Evolutionary conservation across 305 asterid species (phyloP), one percentile per base, ranked within the genome.

Genomic region (Solanum hybrid): DNA sequence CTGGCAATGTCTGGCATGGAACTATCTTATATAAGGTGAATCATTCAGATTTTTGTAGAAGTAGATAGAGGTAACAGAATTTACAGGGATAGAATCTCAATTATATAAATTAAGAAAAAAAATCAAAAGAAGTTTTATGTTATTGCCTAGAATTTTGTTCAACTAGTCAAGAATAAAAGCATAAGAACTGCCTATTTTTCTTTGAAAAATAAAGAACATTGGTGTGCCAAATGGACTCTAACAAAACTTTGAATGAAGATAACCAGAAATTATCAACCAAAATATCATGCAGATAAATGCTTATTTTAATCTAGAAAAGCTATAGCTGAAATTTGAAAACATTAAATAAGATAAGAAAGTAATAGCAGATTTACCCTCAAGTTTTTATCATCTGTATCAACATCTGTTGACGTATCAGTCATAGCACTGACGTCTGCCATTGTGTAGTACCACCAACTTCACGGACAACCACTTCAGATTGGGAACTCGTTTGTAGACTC

Each of bases 401-500:
- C 99, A 93, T 97, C 99, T 22, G 98, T 95, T 40, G 98, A 96
- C 89, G 97, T 91, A 93, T 96, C 99, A 31, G 98, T 93, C 94
- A 92, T 93, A 34, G 98, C 95, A 93, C 99, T 96, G 93, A 91
- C 93, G 89, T 93, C 98, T 61, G 95, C 97, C 98, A 97, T 96
- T 88, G 87, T 89, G 88, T 91, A 88, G 77, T 73, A 93, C 86
- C 92, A 90, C 91, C 91, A 89, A 92, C 89, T 92, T 85, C 90
- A 90, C 24, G 35, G 87, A 82, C 33, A 74, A 89, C 87, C 80
- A 88, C 89, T 91, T 92, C 91, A 89, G 92, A 90, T 76, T 42
- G 91, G 86, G 89, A 71, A 71, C 88, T 88, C 73, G 90, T 61
- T 88, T 46, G 90, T 89, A 81, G 89, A 87, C 91, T 83, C 91